Evolutionary conservation across 2,329 filamentous ascomycete species (phyloP).

Genomic region (Zymoseptoria ardabiliae): DNA sequence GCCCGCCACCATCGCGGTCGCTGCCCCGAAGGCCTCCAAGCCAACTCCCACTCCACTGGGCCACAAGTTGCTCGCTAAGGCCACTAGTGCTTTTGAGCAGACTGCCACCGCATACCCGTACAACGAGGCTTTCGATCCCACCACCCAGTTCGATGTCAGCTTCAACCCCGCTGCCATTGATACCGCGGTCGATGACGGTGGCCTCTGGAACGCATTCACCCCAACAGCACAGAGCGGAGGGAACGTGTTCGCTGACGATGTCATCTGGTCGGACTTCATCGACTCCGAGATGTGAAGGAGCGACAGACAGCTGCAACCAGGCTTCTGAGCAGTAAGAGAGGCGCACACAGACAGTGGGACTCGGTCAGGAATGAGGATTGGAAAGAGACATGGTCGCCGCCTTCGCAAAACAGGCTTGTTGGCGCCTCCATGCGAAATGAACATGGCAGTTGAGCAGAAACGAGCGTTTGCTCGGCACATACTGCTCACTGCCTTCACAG

Average conservation of each 20-base stretch:
- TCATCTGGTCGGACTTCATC: background rate
- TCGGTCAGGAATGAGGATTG: background rate
- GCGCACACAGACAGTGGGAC: background rate
- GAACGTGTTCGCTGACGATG: background rate
- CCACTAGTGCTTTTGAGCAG: background rate
- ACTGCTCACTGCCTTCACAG: background rate
- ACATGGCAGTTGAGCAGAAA: background rate
- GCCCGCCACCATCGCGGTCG: background rate
- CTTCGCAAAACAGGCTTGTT: background rate
- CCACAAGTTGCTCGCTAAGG: background rate
- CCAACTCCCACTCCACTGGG: background rate
- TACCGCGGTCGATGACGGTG: constrained; percentile 5
- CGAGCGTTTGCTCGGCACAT: background rate
- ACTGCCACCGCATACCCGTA: constrained; percentile 8
- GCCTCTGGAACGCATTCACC: constrained; percentile 5
- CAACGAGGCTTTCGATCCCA: constrained; percentile 16
- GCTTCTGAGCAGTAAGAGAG: background rate
- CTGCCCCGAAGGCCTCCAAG: background rate
- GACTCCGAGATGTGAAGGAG: background rate
- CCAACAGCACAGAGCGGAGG: background rate
- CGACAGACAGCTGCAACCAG: background rate
- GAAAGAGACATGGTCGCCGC: background rate
- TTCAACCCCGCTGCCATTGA: constrained; percentile 15
- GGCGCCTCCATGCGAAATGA: background rate
- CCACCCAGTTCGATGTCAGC: constrained; percentile 11